Evolutionary conservation across 768 basidiomycete genomes (phyloP), one percentile per base, ranked within the genome.

Genomic region (Psilocybe subaeruginosa): DNA sequence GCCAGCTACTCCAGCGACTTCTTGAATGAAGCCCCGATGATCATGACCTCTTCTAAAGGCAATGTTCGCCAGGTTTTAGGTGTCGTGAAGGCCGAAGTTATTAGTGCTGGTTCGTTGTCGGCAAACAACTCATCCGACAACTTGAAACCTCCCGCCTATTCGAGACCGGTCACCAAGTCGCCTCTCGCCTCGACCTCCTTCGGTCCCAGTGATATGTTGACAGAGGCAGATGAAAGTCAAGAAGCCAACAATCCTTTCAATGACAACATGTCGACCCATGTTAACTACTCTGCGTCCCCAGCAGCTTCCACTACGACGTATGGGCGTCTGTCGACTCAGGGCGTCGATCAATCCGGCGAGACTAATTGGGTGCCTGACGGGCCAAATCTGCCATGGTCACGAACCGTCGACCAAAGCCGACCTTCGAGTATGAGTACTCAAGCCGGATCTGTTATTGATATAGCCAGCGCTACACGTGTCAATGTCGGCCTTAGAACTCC

Each of bases 1-100:
- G 88, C 87, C 45, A 92, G 89, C 69, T 91, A 83, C 70, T 81
- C 88, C 14, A 92, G 90, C 68, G 92, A 93, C 66, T 83, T 93
- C 76, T 76, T 93, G 61, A 86, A 88, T 67, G 92, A 93, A 71
- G 86, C 90, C 0, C 91, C 92, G 23, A 87, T 89, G 78, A 93
- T 93, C 66, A 85, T 93, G 63, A 91, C 90, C 0, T 85, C 90
- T 30, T 80, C 78, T 29, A 87, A 85, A 61, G 80, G 85, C 31
- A 77, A 81, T 50, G 84, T 91, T 67, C 82, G 89, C 51, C 88
- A 91, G 66, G 89, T 92, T 6, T 74, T 91, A 45, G 90, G 90
- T 35, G 85, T 91, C 39, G 87, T 87, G 51, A 91, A 88, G 73
- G 90, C 92, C 31, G 90, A 91, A 70, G 88, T 93, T 35, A 86